These are phyloP conservation scores for Globisporangium cederbergense DNA, from an alignment of 352 stramenopile genomes.

Conservation along the genomic window DNA sequence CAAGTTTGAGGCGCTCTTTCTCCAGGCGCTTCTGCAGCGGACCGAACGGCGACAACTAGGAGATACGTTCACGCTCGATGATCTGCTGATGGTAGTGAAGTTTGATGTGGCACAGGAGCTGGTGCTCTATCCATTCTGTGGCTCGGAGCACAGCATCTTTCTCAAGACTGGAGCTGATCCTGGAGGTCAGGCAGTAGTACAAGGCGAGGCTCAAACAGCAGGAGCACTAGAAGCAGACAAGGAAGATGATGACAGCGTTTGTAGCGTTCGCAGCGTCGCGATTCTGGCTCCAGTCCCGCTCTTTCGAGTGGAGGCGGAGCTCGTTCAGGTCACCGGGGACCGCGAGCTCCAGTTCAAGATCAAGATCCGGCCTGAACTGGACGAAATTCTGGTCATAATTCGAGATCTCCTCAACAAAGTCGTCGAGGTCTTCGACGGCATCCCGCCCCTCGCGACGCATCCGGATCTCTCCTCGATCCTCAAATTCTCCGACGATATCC, in stretches of 20 bases:
- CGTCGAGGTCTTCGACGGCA: slow-evolving; percentile 33
- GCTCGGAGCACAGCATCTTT: slow-evolving; percentile 3
- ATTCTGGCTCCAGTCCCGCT: slow-evolving; percentile 15
- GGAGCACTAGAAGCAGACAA: neutral
- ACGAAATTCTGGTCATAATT: slow-evolving; percentile 24
- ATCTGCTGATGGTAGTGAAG: slow-evolving; percentile 26
- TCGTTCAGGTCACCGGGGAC: neutral
- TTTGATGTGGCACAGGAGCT: slow-evolving; percentile 19
- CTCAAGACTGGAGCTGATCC: neutral
- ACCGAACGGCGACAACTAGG: neutral
- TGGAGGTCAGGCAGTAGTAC: neutral
- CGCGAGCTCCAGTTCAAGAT: slow-evolving; percentile 20
- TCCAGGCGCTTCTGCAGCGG: slow-evolving; percentile 19
- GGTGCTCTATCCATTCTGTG: slow-evolving; percentile 23
- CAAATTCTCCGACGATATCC: slow-evolving; percentile 48
- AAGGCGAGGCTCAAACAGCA: neutral
- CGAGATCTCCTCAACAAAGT: slow-evolving; percentile 31
- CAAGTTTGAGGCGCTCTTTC: slow-evolving; percentile 34
- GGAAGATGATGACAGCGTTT: neutral
- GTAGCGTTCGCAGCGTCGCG: neutral
- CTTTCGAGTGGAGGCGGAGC: slow-evolving; percentile 17
- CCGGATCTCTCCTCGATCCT: slow-evolving; percentile 42
- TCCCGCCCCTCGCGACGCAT: slow-evolving; percentile 35
- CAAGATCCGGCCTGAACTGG: slow-evolving; percentile 32
- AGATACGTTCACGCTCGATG: slow-evolving; percentile 27